Conservation (phyloP, 306 rosid genomes). For the Prunus kanzakura region DNA sequence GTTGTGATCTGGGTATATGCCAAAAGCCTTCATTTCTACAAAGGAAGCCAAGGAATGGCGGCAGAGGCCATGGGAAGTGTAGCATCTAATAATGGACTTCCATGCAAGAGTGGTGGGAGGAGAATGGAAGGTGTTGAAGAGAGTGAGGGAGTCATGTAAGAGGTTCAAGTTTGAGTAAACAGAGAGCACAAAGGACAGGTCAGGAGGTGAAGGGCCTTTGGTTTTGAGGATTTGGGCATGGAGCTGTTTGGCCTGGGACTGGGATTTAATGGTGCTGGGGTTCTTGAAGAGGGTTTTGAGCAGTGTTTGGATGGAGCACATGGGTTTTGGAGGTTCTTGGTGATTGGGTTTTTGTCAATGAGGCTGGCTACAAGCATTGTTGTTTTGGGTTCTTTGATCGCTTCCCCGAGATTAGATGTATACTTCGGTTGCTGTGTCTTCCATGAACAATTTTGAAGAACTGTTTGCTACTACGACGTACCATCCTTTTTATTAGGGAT, state of each 20-base stretch:
- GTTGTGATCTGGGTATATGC: constrained; percentile 42
- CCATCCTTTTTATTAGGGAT: no score
- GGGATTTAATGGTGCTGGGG: constrained; percentile 28
- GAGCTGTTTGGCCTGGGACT: constrained; percentile 51
- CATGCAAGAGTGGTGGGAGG: constrained; percentile 53
- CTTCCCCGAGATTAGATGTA: no score
- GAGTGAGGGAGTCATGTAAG: constrained; percentile 33
- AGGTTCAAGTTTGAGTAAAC: constrained; percentile 59
- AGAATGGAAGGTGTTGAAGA: constrained; percentile 51
- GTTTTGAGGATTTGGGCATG: constrained; percentile 68
- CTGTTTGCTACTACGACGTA: no score
- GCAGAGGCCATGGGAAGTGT: constrained; percentile 51
- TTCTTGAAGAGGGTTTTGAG: constrained; percentile 36
- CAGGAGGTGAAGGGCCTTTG: constrained; percentile 24
- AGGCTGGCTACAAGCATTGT: background rate
- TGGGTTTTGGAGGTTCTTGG: background rate
- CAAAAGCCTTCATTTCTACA: constrained; percentile 44
- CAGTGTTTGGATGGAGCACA: constrained; percentile 33
- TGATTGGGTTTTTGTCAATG: background rate
- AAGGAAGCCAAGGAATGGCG: constrained; percentile 45
- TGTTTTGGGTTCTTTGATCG: background rate
- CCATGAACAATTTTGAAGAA: no score
- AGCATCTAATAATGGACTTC: constrained; percentile 65
- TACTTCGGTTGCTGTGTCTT: no score
- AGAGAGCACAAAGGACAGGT: constrained; percentile 46